Base-by-base conservation (phyloP, 2,329 filamentous ascomycete genomes). In the Cladosporium austrohemisphaericum region DNA sequence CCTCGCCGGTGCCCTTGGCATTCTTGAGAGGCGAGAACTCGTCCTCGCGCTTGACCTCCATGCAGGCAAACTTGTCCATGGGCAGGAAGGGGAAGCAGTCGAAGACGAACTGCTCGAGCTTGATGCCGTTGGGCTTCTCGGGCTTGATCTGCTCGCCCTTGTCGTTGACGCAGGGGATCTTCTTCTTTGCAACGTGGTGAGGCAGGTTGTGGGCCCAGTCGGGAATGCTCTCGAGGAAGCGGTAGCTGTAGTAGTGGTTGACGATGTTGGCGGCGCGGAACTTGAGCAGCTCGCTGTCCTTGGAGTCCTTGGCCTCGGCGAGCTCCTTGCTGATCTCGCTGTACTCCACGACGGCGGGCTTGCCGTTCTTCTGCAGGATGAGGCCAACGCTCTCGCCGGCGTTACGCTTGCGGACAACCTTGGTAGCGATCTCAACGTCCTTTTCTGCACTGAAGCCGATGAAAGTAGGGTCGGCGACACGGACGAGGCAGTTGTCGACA, bases 11-110 rank as follows among this genome's bases (percentile, higher is more conserved):
- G 48, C 90, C 88, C 55, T 76, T 79, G 9, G 81, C 82, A 65
- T 98, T 98, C 83, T 98, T 98, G 58, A 98, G 76, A 4, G 93
- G 93, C 22, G 90, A 96, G 75, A 98, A 98, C 73, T 98, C 93
- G 60, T 98, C 93, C 75, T 96, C 91, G 54, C 93, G 88, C 70
- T 84, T 88, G 45, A 98, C 93, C 73, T 98, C 93, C 74, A 97
- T 85, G 71, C 85, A 95, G 19, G 91, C 93, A 65, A 98, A 98
- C 73, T 94, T 90, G 58, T 84, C 79, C 56, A 98, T 81, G 14
- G 84, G 75, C 45, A 95, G 76, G 76, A 92, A 80, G 53, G 92
- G 91, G 78, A 98, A 98, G 65, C 95, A 93, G 67, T 98, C 93
- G 66, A 98, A 98, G 53, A 98, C 91, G 63, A 97, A 98, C 72